Conservation (phyloP, 352 stramenopile genomes). For the Blastocystis sp. region DNA sequence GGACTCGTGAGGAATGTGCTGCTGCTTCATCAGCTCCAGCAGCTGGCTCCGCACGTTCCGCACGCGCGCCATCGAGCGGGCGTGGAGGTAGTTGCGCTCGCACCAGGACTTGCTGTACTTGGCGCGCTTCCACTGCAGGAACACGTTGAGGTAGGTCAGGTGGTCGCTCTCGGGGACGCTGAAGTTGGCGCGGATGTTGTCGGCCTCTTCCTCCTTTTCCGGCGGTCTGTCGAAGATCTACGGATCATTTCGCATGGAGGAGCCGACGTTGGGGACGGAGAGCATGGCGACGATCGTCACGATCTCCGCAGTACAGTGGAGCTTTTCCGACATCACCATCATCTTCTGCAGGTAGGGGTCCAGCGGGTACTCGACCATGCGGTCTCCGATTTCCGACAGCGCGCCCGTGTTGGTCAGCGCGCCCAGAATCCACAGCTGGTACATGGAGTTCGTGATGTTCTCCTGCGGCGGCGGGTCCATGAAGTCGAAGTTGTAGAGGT, state of each 20-base stretch:
- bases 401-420: slow-evolving; percentile 90
- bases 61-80: slow-evolving; percentile 69
- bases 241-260: not conserved
- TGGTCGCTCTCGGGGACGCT: slow-evolving; percentile 94
- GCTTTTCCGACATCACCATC: slow-evolving; percentile 83
- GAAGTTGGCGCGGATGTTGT: slow-evolving; percentile 92
- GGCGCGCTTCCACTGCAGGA: slow-evolving; percentile 75
- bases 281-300: slow-evolving; percentile 91
- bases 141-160: slow-evolving; percentile 89
- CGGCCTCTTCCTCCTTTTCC: slow-evolving; percentile 89
- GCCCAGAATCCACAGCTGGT: slow-evolving; percentile 93
- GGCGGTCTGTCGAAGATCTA: slow-evolving; percentile 84
- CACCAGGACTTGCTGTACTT: slow-evolving; percentile 86
- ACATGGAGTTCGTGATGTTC: slow-evolving; percentile 95
- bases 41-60: slow-evolving; percentile 84
- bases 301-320: slow-evolving; percentile 84
- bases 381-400: slow-evolving; percentile 83
- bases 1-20: slow-evolving; percentile 72
- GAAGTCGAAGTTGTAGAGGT: slow-evolving; percentile 90
- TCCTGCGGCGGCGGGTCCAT: slow-evolving; percentile 90
- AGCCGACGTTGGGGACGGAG: slow-evolving; percentile 75
- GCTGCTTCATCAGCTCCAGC: slow-evolving; percentile 92
- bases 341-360: slow-evolving; percentile 86
- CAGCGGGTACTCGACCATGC: slow-evolving; percentile 95
- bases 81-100: slow-evolving; percentile 88